These are phyloP conservation scores for Colletotrichum cordylinicola DNA, from an alignment of 2,329 filamentous ascomycete species.

Conservation along the genomic window DNA sequence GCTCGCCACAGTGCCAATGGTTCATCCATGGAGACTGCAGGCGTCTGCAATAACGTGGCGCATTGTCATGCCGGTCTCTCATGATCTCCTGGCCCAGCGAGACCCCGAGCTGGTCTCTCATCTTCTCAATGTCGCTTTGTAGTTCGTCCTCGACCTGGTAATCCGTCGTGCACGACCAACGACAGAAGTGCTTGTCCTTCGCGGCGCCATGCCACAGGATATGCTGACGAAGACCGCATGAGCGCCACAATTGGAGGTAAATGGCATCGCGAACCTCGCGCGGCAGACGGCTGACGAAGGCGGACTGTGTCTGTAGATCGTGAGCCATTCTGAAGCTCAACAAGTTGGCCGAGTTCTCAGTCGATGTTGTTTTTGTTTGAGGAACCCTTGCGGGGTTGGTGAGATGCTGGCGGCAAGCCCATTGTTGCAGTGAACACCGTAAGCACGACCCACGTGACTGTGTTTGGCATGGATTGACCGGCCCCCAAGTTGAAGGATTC, in stretches of 20 bases:
- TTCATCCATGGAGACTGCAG: constrained; percentile 3
- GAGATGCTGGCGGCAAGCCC: not conserved
- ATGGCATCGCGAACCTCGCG: constrained; percentile 20
- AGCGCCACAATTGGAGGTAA: constrained; percentile 21
- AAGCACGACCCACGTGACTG: not conserved
- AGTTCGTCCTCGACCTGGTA: not conserved
- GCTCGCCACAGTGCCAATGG: constrained; percentile 3
- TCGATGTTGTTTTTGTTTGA: not conserved
- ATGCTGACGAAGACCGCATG: constrained; percentile 13
- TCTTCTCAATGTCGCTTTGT: not conserved
- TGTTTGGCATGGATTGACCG: not conserved
- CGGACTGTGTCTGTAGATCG: not conserved
- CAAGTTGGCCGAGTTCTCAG: not conserved
- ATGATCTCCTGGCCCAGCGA: not conserved
- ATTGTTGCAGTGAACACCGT: not conserved
- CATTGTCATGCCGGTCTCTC: not conserved
- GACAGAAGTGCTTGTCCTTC: constrained; percentile 4
- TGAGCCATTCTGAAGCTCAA: not conserved
- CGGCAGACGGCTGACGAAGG: constrained; percentile 8
- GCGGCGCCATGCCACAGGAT: constrained; percentile 7
- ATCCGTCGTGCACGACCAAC: constrained; percentile 17
- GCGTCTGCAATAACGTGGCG: not conserved
- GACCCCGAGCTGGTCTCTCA: not conserved
- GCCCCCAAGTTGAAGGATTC: not conserved
- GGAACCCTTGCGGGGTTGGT: not conserved